phyloP scores from a whole-genome alignment of 1,284 basidiomycete species.

The Cystobasidium sp. region DNA sequence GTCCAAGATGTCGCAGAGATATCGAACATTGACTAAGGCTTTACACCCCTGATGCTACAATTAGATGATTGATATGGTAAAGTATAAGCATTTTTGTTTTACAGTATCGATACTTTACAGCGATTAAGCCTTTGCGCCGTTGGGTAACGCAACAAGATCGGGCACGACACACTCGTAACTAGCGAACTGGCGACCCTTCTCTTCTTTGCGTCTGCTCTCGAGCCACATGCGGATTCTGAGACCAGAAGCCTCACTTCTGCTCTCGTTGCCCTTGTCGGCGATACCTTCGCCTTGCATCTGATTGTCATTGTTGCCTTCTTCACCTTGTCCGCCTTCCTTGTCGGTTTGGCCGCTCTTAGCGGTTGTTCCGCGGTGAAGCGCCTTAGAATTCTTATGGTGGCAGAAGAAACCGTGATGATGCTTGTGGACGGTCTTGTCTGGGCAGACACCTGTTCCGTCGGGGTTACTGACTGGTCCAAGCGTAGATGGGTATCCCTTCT shows the following conservation, averaged over 20 bases:
- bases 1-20: no score
- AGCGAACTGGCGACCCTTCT: conserved; percentile 38
- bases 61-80: neutral
- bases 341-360: neutral
- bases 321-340: conserved; percentile 13
- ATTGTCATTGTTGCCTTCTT: conserved; percentile 20
- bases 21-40: no score
- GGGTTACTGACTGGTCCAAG: conserved; percentile 37
- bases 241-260: conserved; percentile 19
- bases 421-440: conserved; percentile 27
- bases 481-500: conserved; percentile 44
- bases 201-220: conserved; percentile 42
- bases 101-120: no score
- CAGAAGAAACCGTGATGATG: conserved; percentile 45
- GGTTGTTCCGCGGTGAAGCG: conserved; percentile 3
- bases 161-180: conserved; percentile 35
- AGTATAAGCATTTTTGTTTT: neutral
- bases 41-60: neutral
- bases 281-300: conserved; percentile 26
- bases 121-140: neutral
- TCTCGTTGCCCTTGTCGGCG: conserved; percentile 12
- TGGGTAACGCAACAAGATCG: conserved; percentile 19
- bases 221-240: conserved; percentile 45
- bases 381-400: conserved; percentile 42
- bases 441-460: conserved; percentile 40